Base-by-base conservation (phyloP, 2,329 filamentous ascomycete genomes). In the Hymenoscyphus scutula region DNA sequence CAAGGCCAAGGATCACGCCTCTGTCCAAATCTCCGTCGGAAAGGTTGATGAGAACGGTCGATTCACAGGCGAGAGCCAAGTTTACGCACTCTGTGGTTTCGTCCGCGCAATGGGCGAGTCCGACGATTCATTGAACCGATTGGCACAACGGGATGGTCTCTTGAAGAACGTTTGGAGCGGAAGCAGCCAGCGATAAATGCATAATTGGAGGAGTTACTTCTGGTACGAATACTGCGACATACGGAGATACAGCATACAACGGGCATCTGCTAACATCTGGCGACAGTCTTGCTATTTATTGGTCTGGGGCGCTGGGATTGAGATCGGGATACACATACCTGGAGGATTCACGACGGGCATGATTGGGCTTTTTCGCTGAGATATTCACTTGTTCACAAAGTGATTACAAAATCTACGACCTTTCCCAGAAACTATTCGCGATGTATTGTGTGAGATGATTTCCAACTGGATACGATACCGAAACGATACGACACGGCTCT, bases 1-100 rank as follows among this genome's bases (percentile, higher is more conserved):
- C 89, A 97, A 97, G 86, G 92, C 95, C 85, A 97, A 98, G 86
- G 95, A 99, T 84, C 95, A 99, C 87, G 94, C 92, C 76, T 96
- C 91, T 69, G 95, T 98, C 75, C 95, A 99, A 83, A 92, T 99
- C 81, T 91, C 89, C 75, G 85, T 99, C 78, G 94, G 89, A 81
- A 98, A 97, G 86, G 95, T 99, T 75, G 94, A 98, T 81, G 95
- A 99, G 89, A 96, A 93, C 84, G 95, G 95, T 79, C 91, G 93
- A 72, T 77, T 88, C 83, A 92, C 91, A 73, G 92, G 94, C 81
- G 95, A 97, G 85, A 96, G 93, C 89, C 90, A 97, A 82, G 89
- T 91, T 78, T 99, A 97, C 80, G 94, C 95, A 74, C 90, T 99
- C 71, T 96, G 90, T 84, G 95, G 95, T 70, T 99, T 98, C 84